Evolutionary conservation across 805 yeast genomes (phyloP).

Genomic region (Isabelozyma rhagii): DNA sequence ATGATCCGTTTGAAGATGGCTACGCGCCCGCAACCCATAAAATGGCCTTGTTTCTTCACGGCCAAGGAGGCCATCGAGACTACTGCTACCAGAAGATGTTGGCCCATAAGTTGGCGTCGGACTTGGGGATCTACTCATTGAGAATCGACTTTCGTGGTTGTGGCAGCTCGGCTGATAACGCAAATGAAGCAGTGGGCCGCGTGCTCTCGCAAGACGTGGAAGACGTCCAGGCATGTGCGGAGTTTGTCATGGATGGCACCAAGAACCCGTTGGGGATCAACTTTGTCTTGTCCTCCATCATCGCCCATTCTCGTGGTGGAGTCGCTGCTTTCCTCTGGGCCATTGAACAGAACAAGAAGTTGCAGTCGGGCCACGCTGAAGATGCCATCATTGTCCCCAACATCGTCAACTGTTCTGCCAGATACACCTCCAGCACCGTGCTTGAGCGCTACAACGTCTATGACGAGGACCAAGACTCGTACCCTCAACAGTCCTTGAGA

Average conservation of each 20-base stretch:
- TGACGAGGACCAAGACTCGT: constrained; percentile 14
- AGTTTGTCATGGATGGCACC: constrained; percentile 22
- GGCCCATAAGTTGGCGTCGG: constrained; percentile 57
- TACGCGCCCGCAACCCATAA: constrained; percentile 43
- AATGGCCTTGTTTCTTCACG: constrained; percentile 70
- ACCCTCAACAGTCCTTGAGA: constrained; percentile 32
- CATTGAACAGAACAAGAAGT: constrained; percentile 36
- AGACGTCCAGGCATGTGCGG: constrained; percentile 51
- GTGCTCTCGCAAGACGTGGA: constrained; percentile 60
- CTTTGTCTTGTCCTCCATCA: constrained; percentile 52
- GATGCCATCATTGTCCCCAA: constrained; percentile 52
- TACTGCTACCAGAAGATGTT: constrained; percentile 67
- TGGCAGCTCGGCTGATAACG: constrained; percentile 66
- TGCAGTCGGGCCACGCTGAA: constrained; percentile 19
- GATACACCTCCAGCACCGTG: constrained; percentile 56
- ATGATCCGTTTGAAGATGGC: constrained; percentile 19
- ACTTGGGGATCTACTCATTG: constrained; percentile 60
- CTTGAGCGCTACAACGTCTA: constrained; percentile 31
- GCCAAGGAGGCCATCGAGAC: constrained; percentile 81
- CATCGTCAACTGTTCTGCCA: constrained; percentile 69
- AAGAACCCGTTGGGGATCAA: constrained; percentile 37
- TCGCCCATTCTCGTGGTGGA: constrained; percentile 81
- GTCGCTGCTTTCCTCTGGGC: constrained; percentile 77
- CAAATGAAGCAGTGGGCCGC: constrained; percentile 46
- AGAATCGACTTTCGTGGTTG: constrained; percentile 85